These are phyloP conservation scores for Angomonas deanei DNA, from an alignment of 208 protist genomes.

Conservation along the genomic window DNA sequence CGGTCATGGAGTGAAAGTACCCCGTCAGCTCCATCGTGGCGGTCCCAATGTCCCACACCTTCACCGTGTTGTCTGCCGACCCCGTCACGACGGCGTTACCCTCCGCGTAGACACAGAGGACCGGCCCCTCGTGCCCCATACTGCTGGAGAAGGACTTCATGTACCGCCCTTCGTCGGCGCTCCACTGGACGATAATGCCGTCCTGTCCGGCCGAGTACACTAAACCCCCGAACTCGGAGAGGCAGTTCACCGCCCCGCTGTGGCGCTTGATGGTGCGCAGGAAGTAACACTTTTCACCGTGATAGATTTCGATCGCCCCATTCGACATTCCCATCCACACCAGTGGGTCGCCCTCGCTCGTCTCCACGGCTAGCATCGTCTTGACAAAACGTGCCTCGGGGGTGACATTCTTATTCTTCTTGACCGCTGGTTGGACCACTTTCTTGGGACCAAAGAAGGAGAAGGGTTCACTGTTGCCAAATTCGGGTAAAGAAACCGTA, in stretches of 20 bases:
- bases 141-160: slow-evolving; percentile 33
- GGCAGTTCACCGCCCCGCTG: slow-evolving; percentile 49
- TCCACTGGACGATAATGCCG: slow-evolving; percentile 73
- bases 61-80: slow-evolving; percentile 69
- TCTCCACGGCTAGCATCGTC: slow-evolving; percentile 26
- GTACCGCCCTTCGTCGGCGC: slow-evolving; percentile 20
- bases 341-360: slow-evolving; percentile 17
- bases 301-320: slow-evolving; percentile 67
- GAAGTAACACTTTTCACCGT: slow-evolving; percentile 27
- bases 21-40: slow-evolving; percentile 55
- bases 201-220: slow-evolving; percentile 76
- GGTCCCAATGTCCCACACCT: slow-evolving; percentile 78
- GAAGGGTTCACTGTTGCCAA: background rate
- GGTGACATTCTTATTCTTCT: background rate
- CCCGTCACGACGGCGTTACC: slow-evolving; percentile 77
- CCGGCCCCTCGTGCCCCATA: slow-evolving; percentile 28
- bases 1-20: slow-evolving; percentile 60
- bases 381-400: slow-evolving; percentile 10
- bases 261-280: slow-evolving; percentile 34
- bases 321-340: slow-evolving; percentile 82
- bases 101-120: slow-evolving; percentile 78
- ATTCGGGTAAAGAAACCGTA: background rate
- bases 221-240: slow-evolving; percentile 74
- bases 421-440: background rate
- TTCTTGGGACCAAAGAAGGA: background rate